These are phyloP conservation scores for Suillus ampliporus DNA, from an alignment of 768 basidiomycete genomes.

Conservation along the genomic window DNA sequence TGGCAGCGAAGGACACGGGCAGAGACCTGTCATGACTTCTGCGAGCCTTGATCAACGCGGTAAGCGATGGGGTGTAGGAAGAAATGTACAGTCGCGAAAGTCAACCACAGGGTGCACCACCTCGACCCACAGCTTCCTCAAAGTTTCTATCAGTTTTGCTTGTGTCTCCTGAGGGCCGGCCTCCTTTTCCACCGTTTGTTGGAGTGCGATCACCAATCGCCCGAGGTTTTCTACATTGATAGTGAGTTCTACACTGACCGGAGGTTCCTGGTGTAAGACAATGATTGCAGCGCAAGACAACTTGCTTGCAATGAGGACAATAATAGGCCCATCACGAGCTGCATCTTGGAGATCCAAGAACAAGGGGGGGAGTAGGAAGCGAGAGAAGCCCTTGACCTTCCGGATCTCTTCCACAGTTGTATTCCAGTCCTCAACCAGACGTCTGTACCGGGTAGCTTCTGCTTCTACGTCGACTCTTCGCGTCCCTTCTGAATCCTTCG, in stretches of 20 bases:
- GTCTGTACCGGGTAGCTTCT: no score
- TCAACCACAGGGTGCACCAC: conserved; percentile 5
- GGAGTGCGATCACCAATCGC: background rate
- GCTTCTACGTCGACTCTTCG: no score
- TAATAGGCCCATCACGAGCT: conserved; percentile 11
- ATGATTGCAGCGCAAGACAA: conserved; percentile 16
- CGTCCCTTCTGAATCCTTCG: no score
- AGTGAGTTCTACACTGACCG: background rate
- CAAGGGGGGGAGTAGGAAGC: conserved; percentile 21
- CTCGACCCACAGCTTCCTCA: conserved; percentile 2
- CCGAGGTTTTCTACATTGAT: background rate
- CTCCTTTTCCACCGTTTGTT: background rate
- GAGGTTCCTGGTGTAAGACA: conserved; percentile 1
- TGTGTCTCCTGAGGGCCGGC: background rate
- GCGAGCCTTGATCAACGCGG: conserved; percentile 17
- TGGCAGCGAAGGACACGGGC: conserved; percentile 10
- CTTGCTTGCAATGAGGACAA: conserved; percentile 5
- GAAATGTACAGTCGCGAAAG: conserved; percentile 10
- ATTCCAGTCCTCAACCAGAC: conserved; percentile 18
- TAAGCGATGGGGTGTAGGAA: conserved; percentile 16
- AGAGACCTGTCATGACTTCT: background rate
- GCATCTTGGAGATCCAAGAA: conserved; percentile 8
- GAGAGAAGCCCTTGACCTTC: conserved; percentile 16
- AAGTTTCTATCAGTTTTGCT: background rate
- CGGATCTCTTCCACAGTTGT: conserved; percentile 18